These are phyloP conservation scores for Fusarium marasasianum DNA, from an alignment of 2,329 filamentous ascomycete species.

Conservation along the genomic window DNA sequence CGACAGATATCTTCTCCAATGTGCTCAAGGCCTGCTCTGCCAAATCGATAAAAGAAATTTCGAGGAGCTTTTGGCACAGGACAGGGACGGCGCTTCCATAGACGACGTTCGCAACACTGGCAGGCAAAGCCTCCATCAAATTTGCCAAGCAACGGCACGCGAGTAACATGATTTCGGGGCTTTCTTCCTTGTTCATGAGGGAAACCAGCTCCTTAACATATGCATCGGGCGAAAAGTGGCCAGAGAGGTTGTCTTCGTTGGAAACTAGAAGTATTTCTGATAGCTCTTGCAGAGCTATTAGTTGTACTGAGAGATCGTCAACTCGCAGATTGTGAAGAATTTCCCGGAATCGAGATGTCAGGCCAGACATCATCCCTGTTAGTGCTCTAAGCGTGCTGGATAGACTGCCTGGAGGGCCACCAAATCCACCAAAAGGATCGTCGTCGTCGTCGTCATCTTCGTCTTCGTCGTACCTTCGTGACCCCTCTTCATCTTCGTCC, in stretches of 20 bases:
- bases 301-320: conserved; percentile 88
- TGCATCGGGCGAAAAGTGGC: conserved; percentile 92
- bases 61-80: conserved; percentile 91
- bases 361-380: conserved; percentile 90
- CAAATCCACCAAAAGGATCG: conserved; percentile 72
- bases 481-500: conserved; percentile 44
- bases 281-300: conserved; percentile 91
- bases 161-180: conserved; percentile 95
- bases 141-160: conserved; percentile 96
- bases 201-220: conserved; percentile 94
- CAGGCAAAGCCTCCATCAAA: conserved; percentile 94
- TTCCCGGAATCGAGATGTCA: conserved; percentile 81
- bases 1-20: conserved; percentile 94
- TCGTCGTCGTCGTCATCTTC: conserved; percentile 76
- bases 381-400: conserved; percentile 86
- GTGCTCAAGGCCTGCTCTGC: conserved; percentile 97
- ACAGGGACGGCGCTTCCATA: conserved; percentile 97
- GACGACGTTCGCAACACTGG: conserved; percentile 93
- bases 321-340: conserved; percentile 79
- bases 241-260: conserved; percentile 94
- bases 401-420: conserved; percentile 69
- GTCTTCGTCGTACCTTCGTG: conserved; percentile 46
- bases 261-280: conserved; percentile 94
- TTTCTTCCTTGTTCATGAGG: conserved; percentile 95
- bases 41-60: conserved; percentile 96